Evolutionary conservation across 306 rosid species (phyloP).

Genomic region (Abrus pulchellus): DNA sequence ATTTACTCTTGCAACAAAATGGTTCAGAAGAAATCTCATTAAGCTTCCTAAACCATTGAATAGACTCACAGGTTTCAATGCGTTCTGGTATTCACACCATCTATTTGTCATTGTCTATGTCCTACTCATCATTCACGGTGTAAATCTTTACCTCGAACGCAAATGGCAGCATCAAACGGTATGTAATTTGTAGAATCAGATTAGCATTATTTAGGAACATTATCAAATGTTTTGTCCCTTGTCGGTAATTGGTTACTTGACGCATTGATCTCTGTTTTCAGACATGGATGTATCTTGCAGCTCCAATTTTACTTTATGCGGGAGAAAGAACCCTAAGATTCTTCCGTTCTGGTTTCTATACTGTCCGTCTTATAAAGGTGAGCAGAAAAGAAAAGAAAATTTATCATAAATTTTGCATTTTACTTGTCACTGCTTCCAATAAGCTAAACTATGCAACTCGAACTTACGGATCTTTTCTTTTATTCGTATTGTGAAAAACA

Average conservation of each 20-base stretch:
- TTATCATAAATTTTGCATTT: neutral
- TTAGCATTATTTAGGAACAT: constrained; percentile 11
- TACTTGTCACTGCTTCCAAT: neutral
- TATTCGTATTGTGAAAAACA: constrained; percentile 25
- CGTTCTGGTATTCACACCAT: constrained; percentile 99
- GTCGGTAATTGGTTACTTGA: constrained; percentile 16
- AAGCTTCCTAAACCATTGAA: constrained; percentile 87
- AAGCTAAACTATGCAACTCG: neutral
- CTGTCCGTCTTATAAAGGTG: constrained; percentile 84
- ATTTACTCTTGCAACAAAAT: constrained; percentile 83
- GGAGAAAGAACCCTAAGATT: constrained; percentile 91
- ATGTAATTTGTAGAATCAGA: constrained; percentile 32
- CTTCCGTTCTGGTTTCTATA: constrained; percentile 84
- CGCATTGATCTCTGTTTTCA: constrained; percentile 52
- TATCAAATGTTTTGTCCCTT: neutral
- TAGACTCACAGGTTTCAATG: constrained; percentile 90
- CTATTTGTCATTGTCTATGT: constrained; percentile 86
- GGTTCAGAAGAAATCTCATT: constrained; percentile 79
- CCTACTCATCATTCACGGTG: constrained; percentile 85
- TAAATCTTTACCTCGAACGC: constrained; percentile 71
- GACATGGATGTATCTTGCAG: constrained; percentile 96
- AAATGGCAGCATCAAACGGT: constrained; percentile 81
- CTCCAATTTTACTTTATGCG: constrained; percentile 84
- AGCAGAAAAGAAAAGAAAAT: constrained; percentile 30
- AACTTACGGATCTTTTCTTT: neutral